A percentile compares a stretch with the other conserved stretches of the same genome.
phyloP scores from a whole-genome alignment of 2,329 filamentous ascomycete genomes.

The Penicillium brevicompactum region DNA sequence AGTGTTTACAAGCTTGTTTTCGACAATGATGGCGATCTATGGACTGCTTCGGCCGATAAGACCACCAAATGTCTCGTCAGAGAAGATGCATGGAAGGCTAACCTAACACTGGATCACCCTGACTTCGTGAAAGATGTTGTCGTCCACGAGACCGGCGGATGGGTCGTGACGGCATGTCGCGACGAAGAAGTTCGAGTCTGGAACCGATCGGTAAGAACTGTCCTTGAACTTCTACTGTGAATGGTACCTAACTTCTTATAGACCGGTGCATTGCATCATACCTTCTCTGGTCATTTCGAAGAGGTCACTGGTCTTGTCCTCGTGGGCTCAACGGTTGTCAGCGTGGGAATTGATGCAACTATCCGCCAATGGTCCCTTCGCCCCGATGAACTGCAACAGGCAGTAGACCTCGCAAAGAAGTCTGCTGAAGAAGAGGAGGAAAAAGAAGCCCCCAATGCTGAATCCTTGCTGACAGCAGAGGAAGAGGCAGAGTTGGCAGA shows the following conservation, averaged over 20 bases:
- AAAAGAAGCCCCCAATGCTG: conserved; percentile 48
- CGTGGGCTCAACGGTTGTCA: conserved; percentile 64
- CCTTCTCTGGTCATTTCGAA: conserved; percentile 83
- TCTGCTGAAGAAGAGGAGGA: conserved; percentile 49
- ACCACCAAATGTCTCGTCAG: conserved; percentile 78
- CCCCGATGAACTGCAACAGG: conserved; percentile 60
- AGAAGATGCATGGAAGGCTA: conserved; percentile 66
- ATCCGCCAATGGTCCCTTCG: conserved; percentile 80
- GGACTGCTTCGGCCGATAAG: conserved; percentile 92
- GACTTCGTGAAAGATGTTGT: conserved; percentile 87
- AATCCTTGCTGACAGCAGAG: conserved; percentile 72
- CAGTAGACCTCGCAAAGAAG: conserved; percentile 52
- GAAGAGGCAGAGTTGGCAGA: conserved; percentile 93
- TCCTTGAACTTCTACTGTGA: not conserved
- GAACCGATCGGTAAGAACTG: conserved; percentile 60
- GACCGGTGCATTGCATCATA: conserved; percentile 72
- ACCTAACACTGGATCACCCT: conserved; percentile 75
- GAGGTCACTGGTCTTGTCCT: conserved; percentile 83
- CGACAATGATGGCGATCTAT: conserved; percentile 72
- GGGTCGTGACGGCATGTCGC: conserved; percentile 83
- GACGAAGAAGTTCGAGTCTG: conserved; percentile 92
- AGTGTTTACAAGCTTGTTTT: conserved; percentile 82
- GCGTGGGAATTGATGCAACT: conserved; percentile 87
- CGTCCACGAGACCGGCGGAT: conserved; percentile 67
- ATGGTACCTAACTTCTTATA: conserved; percentile 39